phyloP scores from a whole-genome alignment of 2,329 filamentous ascomycete genomes.

The Hypoxylon sp. region DNA sequence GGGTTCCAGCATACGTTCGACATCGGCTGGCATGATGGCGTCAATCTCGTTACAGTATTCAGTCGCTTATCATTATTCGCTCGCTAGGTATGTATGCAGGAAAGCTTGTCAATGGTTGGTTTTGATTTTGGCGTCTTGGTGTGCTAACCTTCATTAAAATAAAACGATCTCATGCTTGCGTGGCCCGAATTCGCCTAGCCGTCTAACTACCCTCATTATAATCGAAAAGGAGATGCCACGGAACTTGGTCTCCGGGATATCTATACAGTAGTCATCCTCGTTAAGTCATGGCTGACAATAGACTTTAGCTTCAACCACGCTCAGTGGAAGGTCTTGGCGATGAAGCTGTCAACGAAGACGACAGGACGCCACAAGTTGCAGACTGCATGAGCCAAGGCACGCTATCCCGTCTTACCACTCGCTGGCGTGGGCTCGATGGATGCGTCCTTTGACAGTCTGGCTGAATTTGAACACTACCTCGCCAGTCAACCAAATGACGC shows the following conservation, averaged over 20 bases:
- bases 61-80: constrained; percentile 16
- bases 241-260: constrained; percentile 34
- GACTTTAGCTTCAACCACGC: constrained; percentile 18
- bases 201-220: constrained; percentile 7
- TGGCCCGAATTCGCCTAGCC: constrained; percentile 7
- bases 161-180: constrained; percentile 29
- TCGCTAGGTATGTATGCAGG: constrained; percentile 12
- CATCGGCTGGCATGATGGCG: constrained; percentile 41
- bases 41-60: constrained; percentile 34
- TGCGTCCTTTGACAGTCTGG: constrained; percentile 4
- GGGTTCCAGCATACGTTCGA: constrained; percentile 37
- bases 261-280: not conserved
- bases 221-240: constrained; percentile 13
- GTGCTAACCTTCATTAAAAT: constrained; percentile 34
- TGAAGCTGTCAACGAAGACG: not conserved
- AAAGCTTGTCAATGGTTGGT: constrained; percentile 26
- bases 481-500: constrained; percentile 5
- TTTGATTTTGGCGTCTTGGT: constrained; percentile 3
- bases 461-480: constrained; percentile 10
- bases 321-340: constrained; percentile 13
- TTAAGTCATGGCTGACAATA: constrained; percentile 32
- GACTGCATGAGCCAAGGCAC: not conserved
- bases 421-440: not conserved
- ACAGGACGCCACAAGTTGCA: constrained; percentile 11
- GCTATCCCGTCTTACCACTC: not conserved